phyloP scores from a whole-genome alignment of 176 grass and related monocot genomes.

The Triticum aestivum region DNA sequence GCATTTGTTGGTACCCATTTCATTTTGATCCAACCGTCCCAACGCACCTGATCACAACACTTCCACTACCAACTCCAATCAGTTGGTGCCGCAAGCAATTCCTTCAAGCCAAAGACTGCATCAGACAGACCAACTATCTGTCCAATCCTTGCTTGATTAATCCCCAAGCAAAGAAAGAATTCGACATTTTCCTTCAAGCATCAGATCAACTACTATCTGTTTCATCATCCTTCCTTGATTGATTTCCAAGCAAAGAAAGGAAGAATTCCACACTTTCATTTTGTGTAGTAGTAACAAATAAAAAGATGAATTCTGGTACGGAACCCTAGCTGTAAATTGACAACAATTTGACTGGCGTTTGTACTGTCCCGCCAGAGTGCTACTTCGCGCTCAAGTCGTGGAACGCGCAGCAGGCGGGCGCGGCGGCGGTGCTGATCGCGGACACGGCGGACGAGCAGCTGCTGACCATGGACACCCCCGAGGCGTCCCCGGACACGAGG shows the following conservation, averaged over 20 bases:
- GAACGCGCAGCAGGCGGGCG: conserved; percentile 87
- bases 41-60: neutral
- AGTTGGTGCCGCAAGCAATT: conserved; percentile 20
- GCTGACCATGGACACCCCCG: conserved; percentile 91
- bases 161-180: conserved; percentile 21
- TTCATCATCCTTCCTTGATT: too few relatives aligned
- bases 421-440: conserved; percentile 73
- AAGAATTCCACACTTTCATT: neutral
- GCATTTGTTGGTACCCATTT: neutral
- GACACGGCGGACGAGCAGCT: conserved; percentile 83
- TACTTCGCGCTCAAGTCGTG: conserved; percentile 92
- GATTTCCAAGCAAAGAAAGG: conserved; percentile 24
- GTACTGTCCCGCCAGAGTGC: conserved; percentile 45
- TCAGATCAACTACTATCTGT: too few relatives aligned
- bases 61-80: conserved; percentile 7
- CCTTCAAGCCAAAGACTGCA: conserved; percentile 38
- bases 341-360: too few relatives aligned
- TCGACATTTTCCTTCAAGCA: too few relatives aligned
- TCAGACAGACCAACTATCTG: neutral
- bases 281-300: too few relatives aligned
- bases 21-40: conserved; percentile 5
- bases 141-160: neutral
- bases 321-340: neutral
- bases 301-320: too few relatives aligned
- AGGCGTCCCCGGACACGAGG: conserved; percentile 36